Percentiles rank a stretch among this genome's conserved stretches.
Evolutionary conservation across 2,329 filamentous ascomycete species (phyloP).

Genomic region (Fusarium globosum): DNA sequence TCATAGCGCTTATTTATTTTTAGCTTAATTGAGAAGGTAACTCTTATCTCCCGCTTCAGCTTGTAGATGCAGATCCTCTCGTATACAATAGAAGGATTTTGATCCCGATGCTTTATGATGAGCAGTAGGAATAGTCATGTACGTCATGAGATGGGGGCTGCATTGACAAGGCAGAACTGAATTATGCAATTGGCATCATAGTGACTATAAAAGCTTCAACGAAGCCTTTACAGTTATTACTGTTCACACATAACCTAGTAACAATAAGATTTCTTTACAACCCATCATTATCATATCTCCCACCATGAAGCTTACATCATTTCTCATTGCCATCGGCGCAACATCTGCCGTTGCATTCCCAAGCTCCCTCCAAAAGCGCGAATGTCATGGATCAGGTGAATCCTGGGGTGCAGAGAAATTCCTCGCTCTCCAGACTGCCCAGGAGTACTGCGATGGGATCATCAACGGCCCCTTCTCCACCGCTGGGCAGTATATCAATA

Average conservation of each 20-base stretch:
- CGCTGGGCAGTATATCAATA: not conserved
- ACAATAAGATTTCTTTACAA: not conserved
- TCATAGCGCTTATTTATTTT: not conserved
- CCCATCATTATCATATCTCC: fast-evolving
- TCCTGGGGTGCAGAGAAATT: not conserved
- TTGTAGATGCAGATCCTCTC: not conserved
- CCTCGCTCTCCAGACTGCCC: not conserved
- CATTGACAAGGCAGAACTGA: not conserved
- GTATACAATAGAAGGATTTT: not conserved
- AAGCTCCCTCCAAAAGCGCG: not conserved
- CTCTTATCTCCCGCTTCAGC: not conserved
- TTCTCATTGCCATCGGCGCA: not conserved
- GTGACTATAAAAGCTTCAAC: not conserved
- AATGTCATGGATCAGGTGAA: not conserved
- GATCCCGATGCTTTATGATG: not conserved
- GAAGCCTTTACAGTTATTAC: not conserved
- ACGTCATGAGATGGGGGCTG: not conserved
- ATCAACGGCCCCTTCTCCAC: not conserved
- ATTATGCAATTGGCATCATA: fast-evolving
- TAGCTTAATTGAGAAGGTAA: not conserved
- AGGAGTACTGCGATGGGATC: not conserved
- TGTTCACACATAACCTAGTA: not conserved
- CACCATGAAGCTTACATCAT: not conserved
- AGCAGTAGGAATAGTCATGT: fast-evolving
- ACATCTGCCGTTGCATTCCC: not conserved